Conservation (phyloP, 2,329 filamentous ascomycete species). For the Sordariomycetes sp. region DNA sequence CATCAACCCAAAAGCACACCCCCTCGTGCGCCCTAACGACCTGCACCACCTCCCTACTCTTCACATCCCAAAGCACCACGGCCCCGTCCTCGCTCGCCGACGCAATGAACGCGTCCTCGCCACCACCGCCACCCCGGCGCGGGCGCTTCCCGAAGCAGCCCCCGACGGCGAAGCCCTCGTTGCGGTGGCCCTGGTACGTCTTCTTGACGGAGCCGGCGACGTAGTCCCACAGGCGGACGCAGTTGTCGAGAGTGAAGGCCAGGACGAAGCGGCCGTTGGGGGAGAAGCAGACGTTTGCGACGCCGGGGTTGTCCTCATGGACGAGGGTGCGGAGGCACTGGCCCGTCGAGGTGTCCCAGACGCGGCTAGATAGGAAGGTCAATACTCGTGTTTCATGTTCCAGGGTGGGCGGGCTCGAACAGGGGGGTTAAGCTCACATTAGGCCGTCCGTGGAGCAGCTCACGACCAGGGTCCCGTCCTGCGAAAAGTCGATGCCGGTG, state of each 20-base stretch:
- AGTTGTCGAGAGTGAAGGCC: constrained; percentile 82
- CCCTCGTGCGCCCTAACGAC: constrained; percentile 38
- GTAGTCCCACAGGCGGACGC: constrained; percentile 89
- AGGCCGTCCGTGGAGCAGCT: constrained; percentile 86
- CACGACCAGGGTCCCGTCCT: constrained; percentile 82
- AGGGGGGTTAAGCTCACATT: constrained; percentile 44
- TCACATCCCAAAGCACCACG: constrained; percentile 82
- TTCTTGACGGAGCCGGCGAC: constrained; percentile 84
- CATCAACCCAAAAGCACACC: constrained; percentile 55
- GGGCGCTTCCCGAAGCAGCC: constrained; percentile 60
- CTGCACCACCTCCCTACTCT: constrained; percentile 72
- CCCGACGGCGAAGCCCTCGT: constrained; percentile 71
- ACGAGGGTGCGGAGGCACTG: constrained; percentile 92
- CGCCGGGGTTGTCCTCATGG: constrained; percentile 82
- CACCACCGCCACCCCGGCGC: constrained; percentile 4
- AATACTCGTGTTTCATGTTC: neutral
- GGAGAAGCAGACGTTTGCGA: constrained; percentile 80
- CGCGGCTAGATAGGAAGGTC: constrained; percentile 37
- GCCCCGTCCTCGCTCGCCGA: constrained; percentile 81
- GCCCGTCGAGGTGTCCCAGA: constrained; percentile 92
- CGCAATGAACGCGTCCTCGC: constrained; percentile 49
- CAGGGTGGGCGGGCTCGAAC: neutral
- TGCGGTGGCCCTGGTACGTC: constrained; percentile 89
- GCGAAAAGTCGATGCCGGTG: constrained; percentile 81
- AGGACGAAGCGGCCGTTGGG: constrained; percentile 91